Evolutionary conservation across 352 stramenopile genomes (phyloP).

Genomic region (Phytophthora megakarya): DNA sequence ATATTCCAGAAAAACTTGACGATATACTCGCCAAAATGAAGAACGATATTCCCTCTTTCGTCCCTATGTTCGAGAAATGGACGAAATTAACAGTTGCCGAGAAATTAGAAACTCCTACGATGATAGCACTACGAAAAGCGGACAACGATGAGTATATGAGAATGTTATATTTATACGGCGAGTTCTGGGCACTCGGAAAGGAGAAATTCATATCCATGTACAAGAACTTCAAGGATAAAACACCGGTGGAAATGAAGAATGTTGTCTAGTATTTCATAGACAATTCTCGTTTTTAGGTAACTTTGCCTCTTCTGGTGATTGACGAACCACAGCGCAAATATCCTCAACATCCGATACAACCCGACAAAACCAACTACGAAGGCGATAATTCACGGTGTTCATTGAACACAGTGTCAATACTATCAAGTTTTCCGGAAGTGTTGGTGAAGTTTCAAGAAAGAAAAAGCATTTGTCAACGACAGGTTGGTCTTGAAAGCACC

Average conservation of each 20-base stretch:
- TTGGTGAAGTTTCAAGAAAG: no score
- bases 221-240: background rate
- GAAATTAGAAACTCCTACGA: slow-evolving; percentile 2
- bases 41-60: slow-evolving; percentile 1
- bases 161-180: slow-evolving; percentile 8
- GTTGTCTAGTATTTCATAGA: background rate
- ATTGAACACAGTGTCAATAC: no score
- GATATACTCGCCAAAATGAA: slow-evolving; percentile 5
- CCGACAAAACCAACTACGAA: no score
- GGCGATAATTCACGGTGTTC: no score
- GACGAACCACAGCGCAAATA: no score
- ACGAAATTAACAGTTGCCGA: background rate
- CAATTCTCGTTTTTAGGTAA: no score
- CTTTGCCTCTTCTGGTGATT: no score
- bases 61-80: slow-evolving; percentile 12
- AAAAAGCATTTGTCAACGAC: no score
- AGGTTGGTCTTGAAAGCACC: no score
- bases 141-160: slow-evolving; percentile 4
- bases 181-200: background rate
- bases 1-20: slow-evolving; percentile 10
- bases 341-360: no score
- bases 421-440: no score
- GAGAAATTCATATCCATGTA: background rate
- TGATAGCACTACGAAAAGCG: background rate
- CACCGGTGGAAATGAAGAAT: background rate